A percentile compares a stretch with the other conserved stretches of the same genome.
Conservation (phyloP, 2,329 filamentous ascomycete genomes). For the Shiraia sp. region DNA sequence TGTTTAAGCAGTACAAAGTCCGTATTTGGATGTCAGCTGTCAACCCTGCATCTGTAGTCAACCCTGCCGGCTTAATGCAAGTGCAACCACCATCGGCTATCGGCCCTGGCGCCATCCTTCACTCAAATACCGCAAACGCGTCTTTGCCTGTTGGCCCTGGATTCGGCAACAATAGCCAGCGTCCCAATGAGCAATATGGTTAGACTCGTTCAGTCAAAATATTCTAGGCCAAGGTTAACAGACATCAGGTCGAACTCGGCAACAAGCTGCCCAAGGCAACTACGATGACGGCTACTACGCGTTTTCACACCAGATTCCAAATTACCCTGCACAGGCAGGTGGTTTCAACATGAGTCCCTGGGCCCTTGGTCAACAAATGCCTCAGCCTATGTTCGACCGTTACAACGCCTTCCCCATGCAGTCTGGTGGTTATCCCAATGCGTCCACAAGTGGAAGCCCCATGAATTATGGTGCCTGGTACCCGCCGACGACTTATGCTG, state of each 20-base stretch:
- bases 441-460: conserved; percentile 29
- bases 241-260: conserved; percentile 18
- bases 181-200: conserved; percentile 34
- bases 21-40: conserved; percentile 99
- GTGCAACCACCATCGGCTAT: conserved; percentile 44
- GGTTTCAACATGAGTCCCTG: conserved; percentile 32
- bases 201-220: conserved; percentile 4
- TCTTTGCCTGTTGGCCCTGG: conserved; percentile 37
- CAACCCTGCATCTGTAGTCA: conserved; percentile 86
- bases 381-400: conserved; percentile 25
- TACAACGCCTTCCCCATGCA: conserved; percentile 21
- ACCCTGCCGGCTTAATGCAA: conserved; percentile 37
- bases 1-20: conserved; percentile 99
- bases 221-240: conserved; percentile 10
- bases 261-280: conserved; percentile 19
- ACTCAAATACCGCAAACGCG: conserved; percentile 18
- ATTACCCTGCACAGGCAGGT: conserved; percentile 23
- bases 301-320: conserved; percentile 38
- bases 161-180: conserved; percentile 32
- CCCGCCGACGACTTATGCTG: conserved; percentile 28
- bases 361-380: conserved; percentile 26
- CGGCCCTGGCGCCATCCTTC: conserved; percentile 43
- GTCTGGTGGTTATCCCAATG: conserved; percentile 21
- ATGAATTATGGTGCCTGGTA: conserved; percentile 40
- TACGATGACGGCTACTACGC: conserved; percentile 34